Percentiles rank a stretch among this genome's conserved stretches.
Evolutionary conservation across 2,329 filamentous ascomycete species (phyloP).

Genomic region (Neonectria neomacrospora): DNA sequence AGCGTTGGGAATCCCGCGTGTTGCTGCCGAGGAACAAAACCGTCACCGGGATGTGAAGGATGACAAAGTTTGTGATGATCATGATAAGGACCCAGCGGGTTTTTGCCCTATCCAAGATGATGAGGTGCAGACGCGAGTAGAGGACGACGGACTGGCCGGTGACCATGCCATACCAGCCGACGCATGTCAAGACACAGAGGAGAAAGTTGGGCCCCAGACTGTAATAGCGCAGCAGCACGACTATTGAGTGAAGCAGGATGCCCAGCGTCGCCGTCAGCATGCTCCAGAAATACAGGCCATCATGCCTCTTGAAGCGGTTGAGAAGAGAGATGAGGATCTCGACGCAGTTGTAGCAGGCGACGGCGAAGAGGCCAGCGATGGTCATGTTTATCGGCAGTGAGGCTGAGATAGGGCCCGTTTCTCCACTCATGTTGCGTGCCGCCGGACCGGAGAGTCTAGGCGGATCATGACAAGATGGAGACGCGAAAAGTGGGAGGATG

Average conservation of each 20-base stretch:
- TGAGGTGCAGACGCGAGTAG: not conserved
- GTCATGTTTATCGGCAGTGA: not conserved
- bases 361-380: not conserved
- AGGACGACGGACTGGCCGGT: constrained; percentile 2
- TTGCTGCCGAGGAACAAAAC: constrained; percentile 2
- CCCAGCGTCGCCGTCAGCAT: not conserved
- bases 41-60: not conserved
- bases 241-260: not conserved
- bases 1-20: not conserved
- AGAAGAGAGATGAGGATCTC: not conserved
- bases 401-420: not conserved
- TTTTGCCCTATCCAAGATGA: not conserved
- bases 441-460: not conserved
- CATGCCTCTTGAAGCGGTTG: not conserved
- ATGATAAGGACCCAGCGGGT: not conserved
- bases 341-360: not conserved
- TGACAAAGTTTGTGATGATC: not conserved
- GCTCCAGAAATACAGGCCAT: constrained; percentile 2
- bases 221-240: not conserved
- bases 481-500: not conserved
- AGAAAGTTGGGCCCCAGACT: not conserved
- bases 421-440: not conserved
- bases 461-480: not conserved
- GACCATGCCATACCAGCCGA: constrained; percentile 4
- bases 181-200: not conserved